Base-by-base conservation (phyloP, 345 rosid species). In the Brassica carinata region DNA sequence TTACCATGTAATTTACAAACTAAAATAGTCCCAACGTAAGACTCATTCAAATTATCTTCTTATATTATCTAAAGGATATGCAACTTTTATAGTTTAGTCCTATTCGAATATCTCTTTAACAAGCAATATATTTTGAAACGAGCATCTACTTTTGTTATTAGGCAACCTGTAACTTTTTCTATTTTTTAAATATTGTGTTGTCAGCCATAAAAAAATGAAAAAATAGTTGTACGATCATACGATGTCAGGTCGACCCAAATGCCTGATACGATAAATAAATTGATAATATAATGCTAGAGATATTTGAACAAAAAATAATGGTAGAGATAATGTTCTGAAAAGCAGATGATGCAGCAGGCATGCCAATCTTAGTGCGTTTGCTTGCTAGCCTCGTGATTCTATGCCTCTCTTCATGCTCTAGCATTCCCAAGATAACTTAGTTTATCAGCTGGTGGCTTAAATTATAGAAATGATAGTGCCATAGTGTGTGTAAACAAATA, bases 341-440 rank as follows among this genome's bases (percentile, higher is more conserved):
- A 78, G 77, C 15, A 38, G 67, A 55, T 72, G 82, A 73, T 79
- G 78, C 66, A 79, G 69, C 68, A 73, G 78, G 82, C 69, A 79
- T 73, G 74, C 78, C 64, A 74, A 79, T 59, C 69, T 67, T 79
- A 43, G 59, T 67, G 82, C 82, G 69, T 67, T 79, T 73, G 74
- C 30, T 68, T 38, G 74, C 75, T 61, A 68, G 55, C 43, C 79
- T 80, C 83, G 83, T 74, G 79, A 80, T 48, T 74, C 79, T 62
- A 34, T 36, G 61, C 75, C 79, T 51, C 83, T 74, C 71, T 68
- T 80, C 70, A 59, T 63, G 79, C 79, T 74, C 71, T 69, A 31
- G 34, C 79, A 69, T 74, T 69, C 43, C 59, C 75, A 74, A 69
- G 75, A 74, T 80, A 62, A 80, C 67, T 68, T 68, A 45, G 8